Base-by-base conservation (phyloP, 495 filamentous ascomycete species). In the Trichoderma erinaceum region DNA sequence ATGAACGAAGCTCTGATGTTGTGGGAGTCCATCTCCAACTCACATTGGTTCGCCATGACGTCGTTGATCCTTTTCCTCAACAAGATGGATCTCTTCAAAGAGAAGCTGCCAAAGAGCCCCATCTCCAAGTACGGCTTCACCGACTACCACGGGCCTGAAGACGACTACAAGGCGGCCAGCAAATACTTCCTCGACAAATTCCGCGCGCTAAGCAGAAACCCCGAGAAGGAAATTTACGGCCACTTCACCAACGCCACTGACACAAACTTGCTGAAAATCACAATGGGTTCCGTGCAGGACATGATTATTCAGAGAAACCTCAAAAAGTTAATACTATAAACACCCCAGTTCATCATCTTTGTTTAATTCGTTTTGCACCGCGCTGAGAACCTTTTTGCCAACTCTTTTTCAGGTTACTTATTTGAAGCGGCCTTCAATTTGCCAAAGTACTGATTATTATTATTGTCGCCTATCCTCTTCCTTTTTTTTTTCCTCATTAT, bases 251-350 rank as follows among this genome's bases (percentile, higher is more conserved):
- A 96, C 72, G 93, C 93, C 8, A 97, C 93, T 12, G 93, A 97
- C 77, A 97, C 93, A 43, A 95, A 96, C 75, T 79, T 99, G 66
- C 83, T 99, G 67, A 97, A 97, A 80, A 96, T 94, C 71, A 99
- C 95, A 29, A 99, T 99, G 95, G 85, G 87, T 67, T 96, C 91
- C 35, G 95, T 99, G 43, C 95, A 98, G 75, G 95, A 99, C 75
- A 99, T 98, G 90, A 98, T 99, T 78, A 94, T 99, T 72, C 95
- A 99, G 82, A 90, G 92, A 78, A 99, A 99, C 78, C 84, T 99
- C 68, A 92, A 97, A 80, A 89, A 90, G 75, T 81, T 99, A 72
- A 96, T 99, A 74, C 86, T 98, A 81, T 99, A 87, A 93, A 23
- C 41, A 15, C 43, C 63, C 63, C 25, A 41, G 41, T 10, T 18